phyloP scores from a whole-genome alignment of 2,329 filamentous ascomycete genomes.

The Exophiala spinifera region DNA sequence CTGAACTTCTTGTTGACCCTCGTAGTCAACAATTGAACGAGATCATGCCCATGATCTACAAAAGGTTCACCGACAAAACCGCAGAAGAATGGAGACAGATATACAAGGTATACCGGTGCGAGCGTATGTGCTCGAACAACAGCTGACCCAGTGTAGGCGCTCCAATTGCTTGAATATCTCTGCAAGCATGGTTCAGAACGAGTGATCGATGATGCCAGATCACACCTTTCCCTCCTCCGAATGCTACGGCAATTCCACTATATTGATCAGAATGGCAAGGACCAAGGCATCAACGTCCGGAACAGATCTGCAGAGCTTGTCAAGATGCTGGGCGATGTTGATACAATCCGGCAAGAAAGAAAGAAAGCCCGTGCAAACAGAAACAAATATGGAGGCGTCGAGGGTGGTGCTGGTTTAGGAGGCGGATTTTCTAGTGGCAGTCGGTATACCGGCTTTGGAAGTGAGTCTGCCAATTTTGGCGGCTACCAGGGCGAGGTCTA shows the following conservation, averaged over 20 bases:
- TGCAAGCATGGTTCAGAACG: slow-evolving; percentile 98
- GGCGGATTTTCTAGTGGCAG: slow-evolving; percentile 55
- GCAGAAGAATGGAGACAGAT: slow-evolving; percentile 99
- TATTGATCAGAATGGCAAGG: slow-evolving; percentile 94
- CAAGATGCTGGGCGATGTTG: slow-evolving; percentile 78
- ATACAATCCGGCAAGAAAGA: slow-evolving; percentile 54
- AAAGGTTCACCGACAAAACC: slow-evolving; percentile 95
- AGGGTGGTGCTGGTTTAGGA: slow-evolving; percentile 68
- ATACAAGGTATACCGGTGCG: slow-evolving; percentile 69
- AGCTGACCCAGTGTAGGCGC: slow-evolving; percentile 46
- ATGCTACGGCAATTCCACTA: slow-evolving; percentile 99
- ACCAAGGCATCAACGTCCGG: slow-evolving; percentile 95
- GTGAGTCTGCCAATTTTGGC: slow-evolving; percentile 57
- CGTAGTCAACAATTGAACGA: slow-evolving; percentile 84
- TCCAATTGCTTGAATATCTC: slow-evolving; percentile 93
- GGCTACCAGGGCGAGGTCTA: slow-evolving; percentile 75
- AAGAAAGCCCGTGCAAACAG: slow-evolving; percentile 90
- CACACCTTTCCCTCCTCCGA: slow-evolving; percentile 90
- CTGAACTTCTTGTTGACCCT: slow-evolving; percentile 7
- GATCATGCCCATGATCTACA: slow-evolving; percentile 99
- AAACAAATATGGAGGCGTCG: slow-evolving; percentile 93
- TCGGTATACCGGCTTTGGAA: slow-evolving; percentile 88
- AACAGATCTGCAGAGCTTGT: slow-evolving; percentile 94
- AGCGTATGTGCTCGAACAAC: slow-evolving; percentile 1
- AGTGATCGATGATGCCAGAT: slow-evolving; percentile 93